Conservation (phyloP, 495 filamentous ascomycete species). For the Lindgomyces ingoldianus region DNA sequence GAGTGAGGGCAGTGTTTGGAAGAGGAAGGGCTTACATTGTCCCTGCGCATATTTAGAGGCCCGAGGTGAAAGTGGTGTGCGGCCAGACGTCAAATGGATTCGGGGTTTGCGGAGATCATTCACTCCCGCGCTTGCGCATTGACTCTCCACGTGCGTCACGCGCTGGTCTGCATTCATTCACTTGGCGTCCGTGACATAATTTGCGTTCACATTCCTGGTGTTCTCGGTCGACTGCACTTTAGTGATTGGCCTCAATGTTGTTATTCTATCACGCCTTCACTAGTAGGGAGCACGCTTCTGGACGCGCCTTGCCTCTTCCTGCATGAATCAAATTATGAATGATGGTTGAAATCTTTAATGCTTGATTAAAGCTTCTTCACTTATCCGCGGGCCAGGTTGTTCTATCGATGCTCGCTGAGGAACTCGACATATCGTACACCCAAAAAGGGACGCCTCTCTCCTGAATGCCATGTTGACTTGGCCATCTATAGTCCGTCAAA, state of each 20-base stretch:
- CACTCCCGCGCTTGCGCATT: neutral
- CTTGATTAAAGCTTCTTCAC: neutral
- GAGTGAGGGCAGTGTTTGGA: neutral
- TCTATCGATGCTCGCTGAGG: slow-evolving; percentile 13
- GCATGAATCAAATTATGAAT: too few relatives aligned
- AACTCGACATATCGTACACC: slow-evolving; percentile 19
- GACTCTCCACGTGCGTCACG: too few relatives aligned
- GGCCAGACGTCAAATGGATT: neutral
- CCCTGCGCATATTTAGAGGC: neutral
- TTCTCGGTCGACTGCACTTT: too few relatives aligned
- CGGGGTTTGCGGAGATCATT: neutral
- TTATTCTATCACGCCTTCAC: too few relatives aligned
- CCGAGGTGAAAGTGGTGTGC: neutral
- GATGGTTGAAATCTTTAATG: neutral
- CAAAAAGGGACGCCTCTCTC: neutral
- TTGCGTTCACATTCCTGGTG: too few relatives aligned
- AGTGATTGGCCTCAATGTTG: too few relatives aligned
- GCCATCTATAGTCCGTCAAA: slow-evolving; percentile 77
- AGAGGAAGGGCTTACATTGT: neutral
- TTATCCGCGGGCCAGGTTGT: neutral
- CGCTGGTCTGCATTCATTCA: too few relatives aligned
- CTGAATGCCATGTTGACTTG: neutral
- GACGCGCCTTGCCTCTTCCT: too few relatives aligned
- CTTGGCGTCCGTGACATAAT: too few relatives aligned
- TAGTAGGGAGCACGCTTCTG: too few relatives aligned